Evolutionary conservation across 495 filamentous ascomycete genomes (phyloP).

Genomic region (Cairneyella variabilis): DNA sequence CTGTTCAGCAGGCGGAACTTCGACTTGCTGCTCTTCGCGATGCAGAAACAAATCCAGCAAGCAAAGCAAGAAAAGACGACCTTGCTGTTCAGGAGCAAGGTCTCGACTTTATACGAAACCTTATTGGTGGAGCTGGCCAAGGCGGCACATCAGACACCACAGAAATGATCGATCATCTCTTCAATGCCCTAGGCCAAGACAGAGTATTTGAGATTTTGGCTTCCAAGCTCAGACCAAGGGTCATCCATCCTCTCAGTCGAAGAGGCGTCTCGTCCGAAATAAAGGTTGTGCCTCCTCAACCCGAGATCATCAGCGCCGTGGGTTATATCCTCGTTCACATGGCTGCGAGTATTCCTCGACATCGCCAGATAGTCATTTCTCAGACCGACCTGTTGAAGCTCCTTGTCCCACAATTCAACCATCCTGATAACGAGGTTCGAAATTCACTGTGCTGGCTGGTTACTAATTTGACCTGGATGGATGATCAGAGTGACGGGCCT

Average conservation of each 20-base stretch:
- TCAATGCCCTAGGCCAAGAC: constrained; percentile 68
- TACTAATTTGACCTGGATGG: constrained; percentile 77
- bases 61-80: constrained; percentile 70
- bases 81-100: constrained; percentile 86
- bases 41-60: constrained; percentile 48
- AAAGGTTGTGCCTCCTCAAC: constrained; percentile 50
- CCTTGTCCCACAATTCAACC: constrained; percentile 70
- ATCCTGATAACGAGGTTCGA: constrained; percentile 66
- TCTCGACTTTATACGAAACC: constrained; percentile 81
- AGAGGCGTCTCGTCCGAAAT: constrained; percentile 25
- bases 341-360: constrained; percentile 69
- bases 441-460: constrained; percentile 74
- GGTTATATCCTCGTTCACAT: constrained; percentile 80
- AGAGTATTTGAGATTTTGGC: constrained; percentile 72
- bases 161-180: constrained; percentile 84
- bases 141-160: constrained; percentile 64
- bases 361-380: constrained; percentile 61
- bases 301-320: constrained; percentile 71
- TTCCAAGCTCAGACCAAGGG: constrained; percentile 62
- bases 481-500: constrained; percentile 60
- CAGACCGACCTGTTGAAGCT: constrained; percentile 54
- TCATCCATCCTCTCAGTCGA: constrained; percentile 40
- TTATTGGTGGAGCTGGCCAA: constrained; percentile 67
- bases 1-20: constrained; percentile 43
- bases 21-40: constrained; percentile 50